phyloP scores from a whole-genome alignment of 2,329 filamentous ascomycete genomes.

The Calonectria pseudoreteaudii region DNA sequence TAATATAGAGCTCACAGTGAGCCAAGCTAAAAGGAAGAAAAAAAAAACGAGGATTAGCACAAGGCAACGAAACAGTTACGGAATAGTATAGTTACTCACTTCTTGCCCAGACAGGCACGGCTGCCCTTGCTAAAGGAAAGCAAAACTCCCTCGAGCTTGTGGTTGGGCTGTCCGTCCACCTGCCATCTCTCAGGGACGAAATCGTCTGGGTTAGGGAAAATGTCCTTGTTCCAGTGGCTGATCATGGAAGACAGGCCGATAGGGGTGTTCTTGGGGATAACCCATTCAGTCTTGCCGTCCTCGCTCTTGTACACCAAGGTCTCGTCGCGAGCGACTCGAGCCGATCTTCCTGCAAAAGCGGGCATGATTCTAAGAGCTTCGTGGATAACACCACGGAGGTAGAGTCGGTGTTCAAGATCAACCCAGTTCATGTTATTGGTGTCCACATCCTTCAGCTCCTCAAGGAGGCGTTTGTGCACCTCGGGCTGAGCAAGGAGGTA shows the following conservation, averaged over 20 bases:
- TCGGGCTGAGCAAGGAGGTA: slow-evolving; percentile 49
- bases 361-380: slow-evolving; percentile 51
- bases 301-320: slow-evolving; percentile 42
- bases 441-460: slow-evolving; percentile 45
- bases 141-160: slow-evolving; percentile 40
- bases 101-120: slow-evolving; percentile 38
- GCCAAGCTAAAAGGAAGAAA: slow-evolving; percentile 35
- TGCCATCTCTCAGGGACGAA: slow-evolving; percentile 50
- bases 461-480: slow-evolving; percentile 42
- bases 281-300: slow-evolving; percentile 31
- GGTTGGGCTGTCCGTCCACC: slow-evolving; percentile 38
- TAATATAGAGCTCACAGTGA: slow-evolving; percentile 37
- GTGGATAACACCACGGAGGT: slow-evolving; percentile 51
- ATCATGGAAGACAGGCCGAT: slow-evolving; percentile 49
- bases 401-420: slow-evolving; percentile 50
- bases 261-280: slow-evolving; percentile 46
- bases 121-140: slow-evolving; percentile 37
- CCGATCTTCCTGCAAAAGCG: slow-evolving; percentile 43
- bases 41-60: not conserved
- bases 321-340: slow-evolving; percentile 39
- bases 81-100: slow-evolving; percentile 12
- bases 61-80: rapidly evolving
- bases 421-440: slow-evolving; percentile 44
- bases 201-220: slow-evolving; percentile 47
- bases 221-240: slow-evolving; percentile 44